Evolutionary conservation across 176 grass and related monocot species (phyloP), one percentile per base, ranked within the genome.

Genomic region (Puccinellia tenuiflora): DNA sequence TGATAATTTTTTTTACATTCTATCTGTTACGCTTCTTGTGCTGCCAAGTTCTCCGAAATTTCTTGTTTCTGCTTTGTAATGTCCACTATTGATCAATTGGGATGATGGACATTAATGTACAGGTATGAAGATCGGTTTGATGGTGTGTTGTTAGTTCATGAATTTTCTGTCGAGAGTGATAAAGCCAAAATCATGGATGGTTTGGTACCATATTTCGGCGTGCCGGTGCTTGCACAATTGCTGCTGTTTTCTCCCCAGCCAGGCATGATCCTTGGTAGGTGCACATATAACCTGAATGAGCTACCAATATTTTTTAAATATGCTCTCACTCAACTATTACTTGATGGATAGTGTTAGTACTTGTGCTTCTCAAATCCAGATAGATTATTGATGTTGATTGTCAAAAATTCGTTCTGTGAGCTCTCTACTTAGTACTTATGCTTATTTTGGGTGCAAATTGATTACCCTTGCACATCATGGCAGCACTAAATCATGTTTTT

Each of bases 41-140:
- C 71, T 72, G 5, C 17, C 28, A 20, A 40, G 31, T 12, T 51
- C 8, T 14, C 6, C 17, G 25, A 30, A 53, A 20, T 18, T 66
- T 26, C 53, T 18, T 64, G 20, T 61, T 43, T 50, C 12, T 65
- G 63, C n/a, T 59, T 57, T 81, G 25, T 5, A 17, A 39, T 30
- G 46, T 48, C 59, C 11, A n/a, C 0, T 65, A 17, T 35, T 63
- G 54, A 78, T 6, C 28, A 20, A 21, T 63, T 22, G 46, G 33
- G 64, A 55, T 88, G 16, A 20, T 67, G 24, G 4, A 4, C 3
- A 12, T 81, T 79, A 15, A 34, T 69, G 31, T 12, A 20, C 84
- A 98, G 96, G 71, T 93, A 95, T n/a, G 87, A 92, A 53, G 93
- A 92, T 43, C 81, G 69, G 52, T 92, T 98, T 85, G 93, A 98